Conservation (phyloP, 2,329 filamentous ascomycete genomes). For the Reticulascus tulasneorum region DNA sequence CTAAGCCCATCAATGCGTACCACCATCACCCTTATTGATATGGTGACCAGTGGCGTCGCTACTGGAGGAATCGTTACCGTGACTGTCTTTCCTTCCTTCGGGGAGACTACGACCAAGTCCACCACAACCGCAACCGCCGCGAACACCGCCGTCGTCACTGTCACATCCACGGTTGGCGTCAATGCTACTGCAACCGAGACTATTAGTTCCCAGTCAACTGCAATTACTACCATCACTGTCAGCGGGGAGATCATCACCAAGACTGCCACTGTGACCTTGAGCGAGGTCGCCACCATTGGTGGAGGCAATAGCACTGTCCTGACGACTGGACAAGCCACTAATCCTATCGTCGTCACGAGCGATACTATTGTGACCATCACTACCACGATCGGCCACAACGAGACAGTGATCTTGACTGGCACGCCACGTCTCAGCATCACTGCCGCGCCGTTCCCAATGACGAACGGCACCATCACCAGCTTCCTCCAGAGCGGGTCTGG, state of each 20-base stretch:
- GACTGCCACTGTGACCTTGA: slow-evolving; percentile 14
- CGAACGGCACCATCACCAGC: slow-evolving; percentile 19
- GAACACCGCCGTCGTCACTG: slow-evolving; percentile 26
- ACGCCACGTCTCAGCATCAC: slow-evolving; percentile 28
- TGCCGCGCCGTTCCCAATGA: slow-evolving; percentile 7
- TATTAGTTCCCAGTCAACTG: slow-evolving; percentile 2
- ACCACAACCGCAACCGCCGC: slow-evolving; percentile 20
- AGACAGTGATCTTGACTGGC: no score
- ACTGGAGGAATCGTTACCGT: slow-evolving; percentile 5
- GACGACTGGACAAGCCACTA: no score
- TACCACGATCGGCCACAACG: no score
- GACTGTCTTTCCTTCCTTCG: slow-evolving; percentile 5
- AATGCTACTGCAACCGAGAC: slow-evolving; percentile 1
- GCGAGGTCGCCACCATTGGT: slow-evolving; percentile 9
- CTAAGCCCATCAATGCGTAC: slow-evolving; percentile 6
- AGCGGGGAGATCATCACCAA: slow-evolving; percentile 13
- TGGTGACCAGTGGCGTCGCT: slow-evolving; percentile 11
- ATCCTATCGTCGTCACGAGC: background rate
- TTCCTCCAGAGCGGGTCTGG: slow-evolving; percentile 7
- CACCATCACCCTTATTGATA: slow-evolving; percentile 8
- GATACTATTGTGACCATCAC: slow-evolving; percentile 20
- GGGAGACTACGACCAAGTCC: slow-evolving; percentile 14
- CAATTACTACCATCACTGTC: slow-evolving; percentile 28
- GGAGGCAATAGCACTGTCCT: slow-evolving; percentile 5
- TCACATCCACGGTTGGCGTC: slow-evolving; percentile 20